These are phyloP conservation scores for Phyllostachys edulis DNA, from an alignment of 176 grass and related monocot species.

Conservation along the genomic window DNA sequence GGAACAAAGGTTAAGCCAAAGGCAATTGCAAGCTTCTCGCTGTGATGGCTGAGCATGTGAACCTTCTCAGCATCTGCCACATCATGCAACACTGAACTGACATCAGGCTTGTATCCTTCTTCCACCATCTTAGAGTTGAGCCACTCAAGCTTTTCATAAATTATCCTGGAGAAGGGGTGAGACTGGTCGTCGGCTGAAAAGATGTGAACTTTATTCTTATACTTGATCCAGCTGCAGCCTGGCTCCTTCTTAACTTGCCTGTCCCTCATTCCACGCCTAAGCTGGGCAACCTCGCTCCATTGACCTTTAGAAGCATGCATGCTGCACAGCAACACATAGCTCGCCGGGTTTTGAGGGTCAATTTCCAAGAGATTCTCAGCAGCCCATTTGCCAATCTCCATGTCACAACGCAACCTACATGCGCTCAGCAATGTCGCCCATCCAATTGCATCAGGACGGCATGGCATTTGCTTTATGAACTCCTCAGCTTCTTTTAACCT, in stretches of 20 bases:
- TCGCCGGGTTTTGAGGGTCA: slow-evolving; percentile 64
- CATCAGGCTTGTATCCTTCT: slow-evolving; percentile 71
- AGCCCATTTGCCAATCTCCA: slow-evolving; percentile 76
- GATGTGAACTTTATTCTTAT: slow-evolving; percentile 75
- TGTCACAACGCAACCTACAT: slow-evolving; percentile 50
- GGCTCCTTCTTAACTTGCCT: slow-evolving; percentile 73
- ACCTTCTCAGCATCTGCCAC: slow-evolving; percentile 63
- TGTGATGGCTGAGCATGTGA: slow-evolving; percentile 64
- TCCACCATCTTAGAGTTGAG: slow-evolving; percentile 50
- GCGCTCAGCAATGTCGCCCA: slow-evolving; percentile 67
- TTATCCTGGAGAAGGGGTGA: slow-evolving; percentile 51
- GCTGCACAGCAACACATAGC: slow-evolving; percentile 66
- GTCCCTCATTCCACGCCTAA: slow-evolving; percentile 68
- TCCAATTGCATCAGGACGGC: slow-evolving; percentile 53
- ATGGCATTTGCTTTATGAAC: slow-evolving; percentile 70
- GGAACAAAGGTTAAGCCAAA: slow-evolving; percentile 66
- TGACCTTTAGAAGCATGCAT: slow-evolving; percentile 64
- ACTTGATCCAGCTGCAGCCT: slow-evolving; percentile 80
- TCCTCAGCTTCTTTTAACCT: slow-evolving; percentile 57
- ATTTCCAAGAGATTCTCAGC: slow-evolving; percentile 62
- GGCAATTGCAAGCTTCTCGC: slow-evolving; percentile 73
- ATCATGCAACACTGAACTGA: slow-evolving; percentile 61
- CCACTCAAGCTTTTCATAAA: slow-evolving; percentile 60
- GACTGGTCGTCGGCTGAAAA: slow-evolving; percentile 76
- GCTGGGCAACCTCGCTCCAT: slow-evolving; percentile 58